These are phyloP conservation scores for Lumnitzera racemosa DNA, from an alignment of 345 rosid genomes.

Conservation along the genomic window DNA sequence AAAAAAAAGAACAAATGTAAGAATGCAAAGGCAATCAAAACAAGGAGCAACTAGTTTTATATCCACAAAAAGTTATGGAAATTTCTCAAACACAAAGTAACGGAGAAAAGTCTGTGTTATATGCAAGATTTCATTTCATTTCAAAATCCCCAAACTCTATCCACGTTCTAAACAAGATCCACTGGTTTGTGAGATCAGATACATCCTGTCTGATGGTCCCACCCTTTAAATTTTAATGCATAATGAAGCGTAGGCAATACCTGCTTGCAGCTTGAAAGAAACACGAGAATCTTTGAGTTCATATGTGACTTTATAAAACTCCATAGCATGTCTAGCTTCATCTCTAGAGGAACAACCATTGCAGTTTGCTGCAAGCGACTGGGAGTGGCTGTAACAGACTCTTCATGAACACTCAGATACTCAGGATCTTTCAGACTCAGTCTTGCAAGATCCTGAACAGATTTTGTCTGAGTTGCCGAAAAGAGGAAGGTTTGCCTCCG, in stretches of 20 bases:
- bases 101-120: too few relatives aligned
- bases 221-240: too few relatives aligned
- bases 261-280: slow-evolving; percentile 92
- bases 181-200: too few relatives aligned
- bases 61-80: too few relatives aligned
- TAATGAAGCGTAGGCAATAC: slow-evolving; percentile 19
- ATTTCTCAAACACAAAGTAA: too few relatives aligned
- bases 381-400: slow-evolving; percentile 79
- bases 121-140: too few relatives aligned
- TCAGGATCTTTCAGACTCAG: slow-evolving; percentile 96
- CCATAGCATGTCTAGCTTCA: slow-evolving; percentile 89
- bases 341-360: slow-evolving; percentile 77
- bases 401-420: slow-evolving; percentile 84
- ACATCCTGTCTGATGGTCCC: too few relatives aligned
- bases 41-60: too few relatives aligned
- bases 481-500: slow-evolving; percentile 82
- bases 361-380: slow-evolving; percentile 69
- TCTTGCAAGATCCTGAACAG: slow-evolving; percentile 92
- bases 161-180: too few relatives aligned
- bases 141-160: too few relatives aligned
- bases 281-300: slow-evolving; percentile 72
- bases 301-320: slow-evolving; percentile 84
- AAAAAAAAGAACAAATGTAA: too few relatives aligned
- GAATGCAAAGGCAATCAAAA: too few relatives aligned
- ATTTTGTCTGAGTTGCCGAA: slow-evolving; percentile 94